Percentiles rank a stretch among this genome's conserved stretches.
Conservation (phyloP, 176 grass and related monocot genomes). For the Oryza glumipatula region DNA sequence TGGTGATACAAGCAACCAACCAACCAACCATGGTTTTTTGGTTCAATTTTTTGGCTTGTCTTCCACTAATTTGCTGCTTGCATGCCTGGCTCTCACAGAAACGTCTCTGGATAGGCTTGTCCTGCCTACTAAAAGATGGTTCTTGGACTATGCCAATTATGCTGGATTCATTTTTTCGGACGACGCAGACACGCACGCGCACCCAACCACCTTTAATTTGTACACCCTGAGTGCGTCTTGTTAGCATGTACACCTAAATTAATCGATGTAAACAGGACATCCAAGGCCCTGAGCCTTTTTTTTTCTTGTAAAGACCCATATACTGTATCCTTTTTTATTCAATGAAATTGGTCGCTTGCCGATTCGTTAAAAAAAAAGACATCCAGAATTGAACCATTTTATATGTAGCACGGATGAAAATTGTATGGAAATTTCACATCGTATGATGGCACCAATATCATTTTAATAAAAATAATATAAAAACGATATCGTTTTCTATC, state of each 20-base stretch:
- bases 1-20: slow-evolving; percentile 21
- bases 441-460: too few species aligned
- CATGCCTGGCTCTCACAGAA: neutral
- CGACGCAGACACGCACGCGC: neutral
- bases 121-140: neutral
- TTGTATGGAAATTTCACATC: too few species aligned
- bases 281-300: too few species aligned
- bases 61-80: neutral
- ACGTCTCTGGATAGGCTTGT: neutral
- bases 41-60: neutral
- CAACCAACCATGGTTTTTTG: neutral
- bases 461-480: too few species aligned
- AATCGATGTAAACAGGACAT: too few species aligned
- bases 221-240: neutral
- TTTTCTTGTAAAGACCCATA: too few species aligned
- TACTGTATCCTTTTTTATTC: too few species aligned
- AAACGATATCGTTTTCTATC: too few species aligned
- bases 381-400: neutral
- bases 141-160: slow-evolving; percentile 17
- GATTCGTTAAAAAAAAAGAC: too few species aligned
- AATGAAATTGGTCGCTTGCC: too few species aligned
- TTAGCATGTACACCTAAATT: neutral
- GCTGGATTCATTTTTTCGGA: neutral
- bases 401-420: too few species aligned
- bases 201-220: neutral